Conservation (phyloP, 2,329 filamentous ascomycete genomes). For the Didymella pomorum region DNA sequence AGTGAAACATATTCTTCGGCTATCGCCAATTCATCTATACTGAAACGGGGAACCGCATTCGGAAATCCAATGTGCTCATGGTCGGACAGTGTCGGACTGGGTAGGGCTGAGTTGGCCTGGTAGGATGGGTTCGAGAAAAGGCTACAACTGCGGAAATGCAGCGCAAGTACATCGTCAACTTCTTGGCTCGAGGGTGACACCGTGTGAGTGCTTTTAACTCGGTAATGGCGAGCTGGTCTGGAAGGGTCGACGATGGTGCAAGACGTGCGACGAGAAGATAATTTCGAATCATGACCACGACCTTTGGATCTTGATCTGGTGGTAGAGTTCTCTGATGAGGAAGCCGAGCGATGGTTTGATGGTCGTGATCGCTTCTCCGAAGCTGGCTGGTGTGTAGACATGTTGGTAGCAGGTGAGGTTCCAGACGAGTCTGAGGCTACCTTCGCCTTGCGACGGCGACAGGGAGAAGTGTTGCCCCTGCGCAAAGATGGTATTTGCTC, state of each 20-base stretch:
- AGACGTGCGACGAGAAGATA: constrained; percentile 48
- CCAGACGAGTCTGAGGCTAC: constrained; percentile 16
- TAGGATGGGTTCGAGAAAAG: constrained; percentile 46
- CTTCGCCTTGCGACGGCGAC: constrained; percentile 28
- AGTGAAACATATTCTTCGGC: constrained; percentile 21
- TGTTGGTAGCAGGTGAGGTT: constrained; percentile 2
- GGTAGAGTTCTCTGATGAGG: constrained; percentile 42
- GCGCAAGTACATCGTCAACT: constrained; percentile 50
- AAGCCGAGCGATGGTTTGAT: constrained; percentile 39
- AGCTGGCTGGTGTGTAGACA: constrained; percentile 22
- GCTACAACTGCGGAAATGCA: constrained; percentile 51
- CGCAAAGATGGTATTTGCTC: constrained; percentile 26
- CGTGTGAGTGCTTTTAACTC: constrained; percentile 46
- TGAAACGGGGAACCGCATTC: constrained; percentile 26
- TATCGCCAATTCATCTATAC: constrained; percentile 27
- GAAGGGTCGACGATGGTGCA: constrained; percentile 47
- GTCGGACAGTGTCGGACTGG: constrained; percentile 35
- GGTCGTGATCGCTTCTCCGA: constrained; percentile 40
- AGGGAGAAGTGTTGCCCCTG: constrained; percentile 38
- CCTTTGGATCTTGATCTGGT: constrained; percentile 36
- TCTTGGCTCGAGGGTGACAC: constrained; percentile 39
- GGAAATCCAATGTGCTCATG: constrained; percentile 23
- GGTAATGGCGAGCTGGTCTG: constrained; percentile 46
- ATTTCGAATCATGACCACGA: constrained; percentile 41
- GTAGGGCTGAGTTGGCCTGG: constrained; percentile 31